A percentile compares a stretch with the other conserved stretches of the same genome.
These are phyloP conservation scores for Candida incommunis DNA, from an alignment of 805 yeast species.

Conservation along the genomic window DNA sequence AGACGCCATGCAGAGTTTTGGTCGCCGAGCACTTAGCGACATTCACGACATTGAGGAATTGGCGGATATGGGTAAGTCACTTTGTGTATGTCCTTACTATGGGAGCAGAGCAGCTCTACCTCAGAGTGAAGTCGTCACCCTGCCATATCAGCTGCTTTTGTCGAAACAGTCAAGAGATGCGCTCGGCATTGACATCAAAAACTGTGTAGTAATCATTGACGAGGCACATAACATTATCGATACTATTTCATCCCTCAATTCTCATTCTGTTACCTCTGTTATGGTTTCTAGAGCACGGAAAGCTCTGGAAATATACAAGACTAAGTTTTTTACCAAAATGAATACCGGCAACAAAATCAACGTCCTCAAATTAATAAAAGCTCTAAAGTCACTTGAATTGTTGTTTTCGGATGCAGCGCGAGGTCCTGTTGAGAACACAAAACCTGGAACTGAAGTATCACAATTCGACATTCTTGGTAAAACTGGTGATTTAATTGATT, in stretches of 20 bases:
- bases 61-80: slow-evolving; percentile 38
- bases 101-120: slow-evolving; percentile 44
- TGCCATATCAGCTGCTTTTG: slow-evolving; percentile 73
- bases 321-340: slow-evolving; percentile 47
- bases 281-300: slow-evolving; percentile 34
- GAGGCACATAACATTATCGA: slow-evolving; percentile 88
- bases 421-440: slow-evolving; percentile 16
- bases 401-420: slow-evolving; percentile 27
- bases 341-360: slow-evolving; percentile 61
- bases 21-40: slow-evolving; percentile 29
- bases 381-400: slow-evolving; percentile 35
- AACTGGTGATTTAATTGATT: slow-evolving; percentile 58
- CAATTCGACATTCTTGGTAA: slow-evolving; percentile 40
- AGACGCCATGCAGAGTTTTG: background rate
- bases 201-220: slow-evolving; percentile 66
- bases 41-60: slow-evolving; percentile 75
- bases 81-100: slow-evolving; percentile 71
- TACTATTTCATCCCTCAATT: slow-evolving; percentile 54
- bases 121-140: slow-evolving; percentile 57
- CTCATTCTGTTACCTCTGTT: slow-evolving; percentile 36
- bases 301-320: slow-evolving; percentile 41
- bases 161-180: slow-evolving; percentile 46
- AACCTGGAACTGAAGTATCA: slow-evolving; percentile 41
- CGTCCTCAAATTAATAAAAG: slow-evolving; percentile 44
- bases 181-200: slow-evolving; percentile 42